Conservation (phyloP, 345 rosid species). For the Microcos paniculata region DNA sequence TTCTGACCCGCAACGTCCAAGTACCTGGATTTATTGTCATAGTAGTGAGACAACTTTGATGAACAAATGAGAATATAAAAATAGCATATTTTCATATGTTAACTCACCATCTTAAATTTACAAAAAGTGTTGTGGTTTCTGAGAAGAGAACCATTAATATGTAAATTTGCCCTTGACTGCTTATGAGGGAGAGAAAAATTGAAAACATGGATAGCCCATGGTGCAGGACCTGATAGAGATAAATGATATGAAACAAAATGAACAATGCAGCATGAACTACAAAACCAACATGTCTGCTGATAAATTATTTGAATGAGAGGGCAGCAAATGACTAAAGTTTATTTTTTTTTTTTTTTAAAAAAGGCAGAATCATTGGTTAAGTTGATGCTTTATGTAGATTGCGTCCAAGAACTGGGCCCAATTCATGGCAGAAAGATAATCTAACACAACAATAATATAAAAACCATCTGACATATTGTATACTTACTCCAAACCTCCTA, state of each 20-base stretch:
- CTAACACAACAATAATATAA: neutral
- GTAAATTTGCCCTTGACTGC: slow-evolving; percentile 76
- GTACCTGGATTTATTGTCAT: slow-evolving; percentile 47
- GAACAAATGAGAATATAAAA: neutral
- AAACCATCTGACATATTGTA: slow-evolving; percentile 29
- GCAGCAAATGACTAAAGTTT: neutral
- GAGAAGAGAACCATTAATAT: slow-evolving; percentile 82
- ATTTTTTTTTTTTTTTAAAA: no score
- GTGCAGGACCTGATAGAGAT: slow-evolving; percentile 56
- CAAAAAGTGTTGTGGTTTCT: slow-evolving; percentile 75
- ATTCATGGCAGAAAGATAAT: neutral
- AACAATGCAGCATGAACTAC: neutral
- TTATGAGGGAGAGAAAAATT: slow-evolving; percentile 56
- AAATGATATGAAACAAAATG: neutral
- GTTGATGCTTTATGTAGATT: neutral
- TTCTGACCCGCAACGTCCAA: slow-evolving; percentile 74
- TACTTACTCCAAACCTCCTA: slow-evolving; percentile 85
- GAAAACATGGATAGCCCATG: slow-evolving; percentile 77
- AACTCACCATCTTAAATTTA: slow-evolving; percentile 79
- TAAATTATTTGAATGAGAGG: neutral
- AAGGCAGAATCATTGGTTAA: neutral
- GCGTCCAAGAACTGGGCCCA: neutral
- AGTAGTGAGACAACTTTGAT: neutral
- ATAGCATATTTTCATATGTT: neutral
- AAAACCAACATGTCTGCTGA: neutral